A percentile compares a stretch with the other conserved stretches of the same genome.
These are phyloP conservation scores for Aspergillus fumigatus DNA, from an alignment of 2,329 filamentous ascomycete species.

Conservation along the genomic window DNA sequence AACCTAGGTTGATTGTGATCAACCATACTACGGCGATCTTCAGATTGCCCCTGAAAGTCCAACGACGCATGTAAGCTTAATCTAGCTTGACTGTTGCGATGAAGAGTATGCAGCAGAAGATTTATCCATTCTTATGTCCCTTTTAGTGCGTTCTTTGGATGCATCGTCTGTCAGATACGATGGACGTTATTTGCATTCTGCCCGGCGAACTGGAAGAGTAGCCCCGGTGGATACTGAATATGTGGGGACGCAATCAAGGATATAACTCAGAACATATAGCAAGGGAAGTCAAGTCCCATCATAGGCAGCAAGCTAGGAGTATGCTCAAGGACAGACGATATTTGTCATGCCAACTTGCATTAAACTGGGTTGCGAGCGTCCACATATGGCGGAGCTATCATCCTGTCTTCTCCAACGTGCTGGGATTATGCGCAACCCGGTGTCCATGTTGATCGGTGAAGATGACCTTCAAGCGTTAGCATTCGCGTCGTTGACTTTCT, in stretches of 20 bases:
- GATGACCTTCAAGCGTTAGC: constrained; percentile 15
- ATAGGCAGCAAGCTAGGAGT: neutral
- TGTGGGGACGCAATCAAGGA: neutral
- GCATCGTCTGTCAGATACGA: neutral
- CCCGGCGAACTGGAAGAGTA: neutral
- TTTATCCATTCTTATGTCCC: neutral
- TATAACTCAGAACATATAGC: neutral
- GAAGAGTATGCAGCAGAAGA: neutral
- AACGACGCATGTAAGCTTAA: neutral
- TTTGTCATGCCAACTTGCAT: neutral
- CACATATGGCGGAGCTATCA: neutral
- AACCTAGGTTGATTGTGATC: neutral
- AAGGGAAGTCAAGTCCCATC: neutral
- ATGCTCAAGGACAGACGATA: neutral
- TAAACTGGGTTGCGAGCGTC: neutral
- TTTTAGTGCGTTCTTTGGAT: neutral
- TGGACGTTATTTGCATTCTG: neutral
- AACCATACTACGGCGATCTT: neutral
- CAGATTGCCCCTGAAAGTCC: neutral
- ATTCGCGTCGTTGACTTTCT: neutral
- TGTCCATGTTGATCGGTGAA: constrained; percentile 26
- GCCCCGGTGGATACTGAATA: neutral
- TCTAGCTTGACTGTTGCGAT: neutral
- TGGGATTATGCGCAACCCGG: constrained; percentile 22
- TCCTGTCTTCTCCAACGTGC: constrained; percentile 15